A percentile compares a stretch with the other conserved stretches of the same genome.
phyloP scores from a whole-genome alignment of 2,329 filamentous ascomycete species.

The Myriangium duriaei region DNA sequence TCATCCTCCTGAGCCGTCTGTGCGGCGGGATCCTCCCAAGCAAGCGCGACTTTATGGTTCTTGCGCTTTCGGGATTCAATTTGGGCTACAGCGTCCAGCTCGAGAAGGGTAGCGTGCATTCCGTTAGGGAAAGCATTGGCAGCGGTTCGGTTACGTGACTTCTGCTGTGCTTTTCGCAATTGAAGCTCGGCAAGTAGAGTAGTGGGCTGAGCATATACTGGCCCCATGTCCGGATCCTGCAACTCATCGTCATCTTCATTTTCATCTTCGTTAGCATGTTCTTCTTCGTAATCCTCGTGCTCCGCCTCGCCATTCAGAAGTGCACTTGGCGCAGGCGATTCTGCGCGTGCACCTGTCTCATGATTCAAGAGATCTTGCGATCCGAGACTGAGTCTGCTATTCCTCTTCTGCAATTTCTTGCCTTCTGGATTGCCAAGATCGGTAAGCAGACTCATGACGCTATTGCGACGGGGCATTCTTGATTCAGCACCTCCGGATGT shows the following conservation, averaged over 20 bases:
- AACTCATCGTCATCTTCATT: constrained; percentile 34
- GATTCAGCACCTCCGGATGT: background rate
- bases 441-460: constrained; percentile 22
- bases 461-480: constrained; percentile 14
- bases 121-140: constrained; percentile 55
- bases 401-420: constrained; percentile 23
- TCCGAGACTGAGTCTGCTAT: constrained; percentile 22
- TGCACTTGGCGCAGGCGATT: constrained; percentile 19
- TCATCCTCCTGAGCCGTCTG: constrained; percentile 25
- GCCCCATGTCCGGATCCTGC: constrained; percentile 27
- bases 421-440: constrained; percentile 18
- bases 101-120: constrained; percentile 80
- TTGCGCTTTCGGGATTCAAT: constrained; percentile 64
- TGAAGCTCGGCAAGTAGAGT: constrained; percentile 89
- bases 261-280: constrained; percentile 34
- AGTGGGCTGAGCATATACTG: constrained; percentile 62
- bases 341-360: constrained; percentile 1
- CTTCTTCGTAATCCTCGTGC: constrained; percentile 25
- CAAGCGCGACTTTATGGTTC: constrained; percentile 67
- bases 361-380: constrained; percentile 15
- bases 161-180: constrained; percentile 78
- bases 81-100: constrained; percentile 83
- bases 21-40: constrained; percentile 63
- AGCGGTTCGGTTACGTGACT: constrained; percentile 60
- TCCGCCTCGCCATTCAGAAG: constrained; percentile 20